These are phyloP conservation scores for Sugiyamaella novakii DNA, from an alignment of 1,139 yeast genomes.

Conservation along the genomic window DNA sequence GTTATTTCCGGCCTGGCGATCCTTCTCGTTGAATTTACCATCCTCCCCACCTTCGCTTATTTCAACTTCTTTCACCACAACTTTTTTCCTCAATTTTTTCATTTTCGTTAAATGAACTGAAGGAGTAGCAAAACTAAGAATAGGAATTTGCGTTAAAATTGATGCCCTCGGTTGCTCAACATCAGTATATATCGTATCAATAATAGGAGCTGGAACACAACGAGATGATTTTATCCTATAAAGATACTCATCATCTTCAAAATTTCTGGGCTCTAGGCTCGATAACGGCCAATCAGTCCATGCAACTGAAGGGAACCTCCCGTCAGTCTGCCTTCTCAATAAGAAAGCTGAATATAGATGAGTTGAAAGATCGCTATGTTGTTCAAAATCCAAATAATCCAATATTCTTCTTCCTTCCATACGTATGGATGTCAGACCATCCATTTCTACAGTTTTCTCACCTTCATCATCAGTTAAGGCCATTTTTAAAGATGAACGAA, in stretches of 20 bases:
- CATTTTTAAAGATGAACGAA: too few relatives aligned
- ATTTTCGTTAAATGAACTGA: neutral
- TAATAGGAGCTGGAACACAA: constrained; percentile 24
- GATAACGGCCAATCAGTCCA: constrained; percentile 28
- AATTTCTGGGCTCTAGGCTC: neutral
- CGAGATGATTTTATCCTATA: constrained; percentile 11
- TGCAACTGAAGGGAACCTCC: constrained; percentile 13
- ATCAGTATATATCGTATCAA: constrained; percentile 22
- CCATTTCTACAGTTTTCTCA: neutral
- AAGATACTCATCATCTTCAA: constrained; percentile 4
- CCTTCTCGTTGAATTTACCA: too few relatives aligned
- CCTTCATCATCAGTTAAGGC: neutral
- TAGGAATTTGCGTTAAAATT: constrained; percentile 10
- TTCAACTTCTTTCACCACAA: neutral
- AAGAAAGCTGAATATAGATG: constrained; percentile 37
- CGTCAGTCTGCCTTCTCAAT: constrained; percentile 20
- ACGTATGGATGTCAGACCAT: neutral
- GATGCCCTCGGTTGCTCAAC: constrained; percentile 13
- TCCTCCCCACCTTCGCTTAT: neutral
- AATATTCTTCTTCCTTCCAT: constrained; percentile 27
- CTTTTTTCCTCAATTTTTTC: neutral
- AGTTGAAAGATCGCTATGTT: constrained; percentile 33
- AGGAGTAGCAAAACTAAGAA: constrained; percentile 8
- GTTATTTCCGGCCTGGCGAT: too few relatives aligned
- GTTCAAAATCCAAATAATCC: constrained; percentile 34